Evolutionary conservation across 768 basidiomycete genomes (phyloP), one percentile per base, ranked within the genome.

Genomic region (Tylopilus felleus): DNA sequence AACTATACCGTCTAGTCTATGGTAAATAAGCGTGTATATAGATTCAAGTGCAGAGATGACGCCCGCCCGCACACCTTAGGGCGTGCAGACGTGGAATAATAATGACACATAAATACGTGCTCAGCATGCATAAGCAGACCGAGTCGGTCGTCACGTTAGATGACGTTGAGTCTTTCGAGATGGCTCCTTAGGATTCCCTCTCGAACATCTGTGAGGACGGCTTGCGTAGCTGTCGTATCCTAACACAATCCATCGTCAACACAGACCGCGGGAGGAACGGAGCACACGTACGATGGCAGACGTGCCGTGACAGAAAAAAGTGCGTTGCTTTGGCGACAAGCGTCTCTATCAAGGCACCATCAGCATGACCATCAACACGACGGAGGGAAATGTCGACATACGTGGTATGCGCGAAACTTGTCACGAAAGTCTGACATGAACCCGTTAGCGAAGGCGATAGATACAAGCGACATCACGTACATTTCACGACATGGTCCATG

Each of bases 221-320:
- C 63, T 28, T 73, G 69, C 0, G 75, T 76, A 6, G 75, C 68
- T 28, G 61, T 47, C 6, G 72, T 76, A 55, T 76, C 74, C 75
- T 76, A 28, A 8, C 10, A 12, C 17, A 21, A 19, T n/a, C 19
- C 8, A 19, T 19, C 12, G 27, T 52, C 42, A 51, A 45, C 19
- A 31, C 16, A 16, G 6, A 17, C 9, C n/a, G 22, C 13, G 23
- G n/a, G n/a, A 1, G 4, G 29, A 16, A 44, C 9, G 9, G 8
- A 46, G 1, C n/a, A 38, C 36, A 78, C 84, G 48, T 62, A 86
- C 86, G 42, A 87, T 81, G 5, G 86, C 86, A 36, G 85, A 85
- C 0, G 86, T 88, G 61, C 85, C 81, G 60, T 88, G 81, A 57
- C 80, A 83, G 59, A 85, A 80, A 61, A 88, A 88, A 1, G 81